Evolutionary conservation across 495 filamentous ascomycete species (phyloP), one percentile per base, ranked within the genome.

Genomic region (Penicillium bialowiezense): DNA sequence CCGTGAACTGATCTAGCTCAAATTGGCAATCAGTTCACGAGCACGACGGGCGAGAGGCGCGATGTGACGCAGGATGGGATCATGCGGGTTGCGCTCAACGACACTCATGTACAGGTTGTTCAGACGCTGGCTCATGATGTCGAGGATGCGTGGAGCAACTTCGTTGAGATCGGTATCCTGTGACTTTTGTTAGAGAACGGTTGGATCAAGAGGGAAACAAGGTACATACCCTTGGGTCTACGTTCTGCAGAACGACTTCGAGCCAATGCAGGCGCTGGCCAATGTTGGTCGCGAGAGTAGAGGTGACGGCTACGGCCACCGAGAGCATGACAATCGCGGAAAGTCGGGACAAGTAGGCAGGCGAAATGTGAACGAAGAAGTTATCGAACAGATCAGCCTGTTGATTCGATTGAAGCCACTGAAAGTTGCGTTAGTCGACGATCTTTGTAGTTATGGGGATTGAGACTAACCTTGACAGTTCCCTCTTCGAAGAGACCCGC

Each of bases 381-480:
- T 83, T 77, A 56, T 92, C 84, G 61, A 95, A 98, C 24, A 98
- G 71, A 46, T 85, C 83, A 15, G 77, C 77, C 55, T 91, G 81
- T 47, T 84, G 81, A 47, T 71, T 69, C 17, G 87, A 89, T 76
- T 96, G 92, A 23, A 97, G 80, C 92, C 92, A 98, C 75, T 89
- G 70, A 28, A 75, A 59, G 44, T 75, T 24, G 68, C 14, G 45
- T 51, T 37, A 48, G 48, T 48, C 52, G 35, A 61, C 36, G 32
- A 60, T 37, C 6, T 1, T 37, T 26, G 15, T 10, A 12, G 17
- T 10, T 37, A 28, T 10, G 9, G 33, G 3, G 21, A 34, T 14
- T 10, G 1, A 39, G 23, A 70, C 74, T 58, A 67, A 87, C 84
- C 67, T 73, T 77, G 21, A 87, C 71, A 5, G 81, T 82, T 20